Base-by-base conservation (phyloP, 169 alveolate genomes). In the Plasmodium reichenowi region DNA sequence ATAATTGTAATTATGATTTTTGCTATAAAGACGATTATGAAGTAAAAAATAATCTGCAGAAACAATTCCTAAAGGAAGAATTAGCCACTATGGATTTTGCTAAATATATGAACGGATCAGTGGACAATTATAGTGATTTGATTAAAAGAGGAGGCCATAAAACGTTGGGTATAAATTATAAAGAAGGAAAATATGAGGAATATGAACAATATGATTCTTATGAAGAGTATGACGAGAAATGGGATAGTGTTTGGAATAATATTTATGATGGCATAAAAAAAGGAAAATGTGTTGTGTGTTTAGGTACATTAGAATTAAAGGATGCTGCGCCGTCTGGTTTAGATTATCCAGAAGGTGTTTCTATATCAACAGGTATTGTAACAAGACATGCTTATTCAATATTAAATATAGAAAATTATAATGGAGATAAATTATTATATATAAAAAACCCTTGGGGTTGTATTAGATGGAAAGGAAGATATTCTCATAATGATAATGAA, bases 371-470 rank as follows among this genome's bases (percentile, higher is more conserved):
- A 8, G 97, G 96, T 2, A 93, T 96, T 50, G 98, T 96, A 10
- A 94, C 97, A 10, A 87, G 95, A 72, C 98, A 96, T 72, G 98
- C 98, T n/a, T 96, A 96, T 91, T 93, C 96, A 38, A 94, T 96
- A 64, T 72, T 96, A 54, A 89, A 94, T 63, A 86, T 94, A 47
- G 97, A 96, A 58, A 60, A 88, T n/a, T 64, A 75, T 50, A 63
- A 87, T 15, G 93, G 93, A 13, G 76, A 75, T 50, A 94, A 94
- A 45, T 75, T 97, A 64, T 47, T 97, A 71, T 95, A 95, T 60
- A 94, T 97, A 17, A 96, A 97, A 72, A 97, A 97, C 62, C 99
- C 99, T 1, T 97, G 99, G 99, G 98, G 99, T 17, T 93, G 94
- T 64, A 93, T 96, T 54, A 88, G 97, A 15, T 97, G 98, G 98